Base-by-base conservation (phyloP, 2,329 filamentous ascomycete species). In the Orbilia brochopaga region DNA sequence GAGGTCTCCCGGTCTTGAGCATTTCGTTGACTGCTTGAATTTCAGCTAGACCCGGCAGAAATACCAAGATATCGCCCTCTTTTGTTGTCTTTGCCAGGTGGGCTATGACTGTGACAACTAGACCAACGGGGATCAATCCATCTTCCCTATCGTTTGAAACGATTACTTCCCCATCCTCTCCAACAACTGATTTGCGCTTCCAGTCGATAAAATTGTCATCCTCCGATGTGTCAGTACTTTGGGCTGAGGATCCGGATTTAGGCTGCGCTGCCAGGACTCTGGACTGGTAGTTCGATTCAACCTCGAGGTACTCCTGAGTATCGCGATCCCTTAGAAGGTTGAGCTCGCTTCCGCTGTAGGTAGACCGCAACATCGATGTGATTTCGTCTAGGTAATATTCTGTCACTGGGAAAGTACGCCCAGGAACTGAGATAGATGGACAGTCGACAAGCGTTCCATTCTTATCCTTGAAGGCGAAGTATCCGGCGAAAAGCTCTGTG, bases 1-100 rank as follows among this genome's bases (percentile, higher is more conserved):
- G 76, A 17, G 79, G 72, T 1, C 75, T 73, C 13, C 79, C 73
- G 0, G 78, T 75, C 1, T 73, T 76, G 3, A 78, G 64, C 19
- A 83, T 81, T 37, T 82, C 78, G 1, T 79, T 76, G 10, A 81
- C 62, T 5, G 54, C 66, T 21, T 75, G 72, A 27, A 77, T 76
- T 70, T 77, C 76, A 32, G 76, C 67, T 24, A 77, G 64, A 4
- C 82, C 82, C 1, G 83, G 82, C 7, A 85, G 77, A 59, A 84
- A 84, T 5, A 81, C 81, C 48, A 85, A 76, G 17, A 85, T 80
- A 21, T 82, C 79, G 10, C 83, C 83, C 10, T 79, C 76, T 4
- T 77, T 61, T 1, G 79, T 82, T 2, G 79, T 81, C 23, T 78
- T 78, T 30, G 79, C 76, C n/a, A 85, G 79, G 72, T 84, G 81